These are phyloP conservation scores for Eragrostis tef DNA, from an alignment of 202 grass and related monocot genomes.

Conservation along the genomic window DNA sequence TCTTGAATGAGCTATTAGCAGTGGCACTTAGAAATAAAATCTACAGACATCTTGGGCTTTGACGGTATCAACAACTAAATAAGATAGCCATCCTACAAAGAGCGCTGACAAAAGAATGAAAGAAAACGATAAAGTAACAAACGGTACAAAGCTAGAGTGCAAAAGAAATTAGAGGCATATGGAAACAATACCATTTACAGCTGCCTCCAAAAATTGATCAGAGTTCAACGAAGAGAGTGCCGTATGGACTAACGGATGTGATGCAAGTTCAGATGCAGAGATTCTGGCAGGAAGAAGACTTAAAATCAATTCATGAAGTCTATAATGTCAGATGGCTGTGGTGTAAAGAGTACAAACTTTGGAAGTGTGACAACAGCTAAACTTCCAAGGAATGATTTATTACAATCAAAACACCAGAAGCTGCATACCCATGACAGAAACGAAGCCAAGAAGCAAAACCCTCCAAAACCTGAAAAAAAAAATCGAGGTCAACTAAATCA, in stretches of 20 bases:
- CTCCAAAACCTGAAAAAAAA: constrained; percentile 78
- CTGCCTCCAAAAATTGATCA: constrained; percentile 79
- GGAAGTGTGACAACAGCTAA: constrained; percentile 38
- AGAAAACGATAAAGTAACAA: constrained; percentile 18
- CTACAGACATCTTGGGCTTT: constrained; percentile 12
- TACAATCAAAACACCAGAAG: constrained; percentile 45
- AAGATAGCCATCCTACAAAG: constrained; percentile 29
- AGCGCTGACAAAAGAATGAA: constrained; percentile 1
- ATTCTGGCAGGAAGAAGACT: constrained; percentile 62
- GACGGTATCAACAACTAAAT: constrained; percentile 19
- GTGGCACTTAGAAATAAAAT: constrained; percentile 23
- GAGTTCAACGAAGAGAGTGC: constrained; percentile 80
- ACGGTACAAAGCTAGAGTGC: constrained; percentile 27
- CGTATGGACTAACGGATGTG: constrained; percentile 80
- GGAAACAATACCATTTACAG: constrained; percentile 86
- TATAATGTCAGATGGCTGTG: constrained; percentile 29
- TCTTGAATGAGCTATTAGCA: neutral
- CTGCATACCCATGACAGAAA: constrained; percentile 84
- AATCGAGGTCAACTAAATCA: constrained; percentile 33
- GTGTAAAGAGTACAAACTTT: constrained; percentile 27
- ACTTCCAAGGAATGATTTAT: constrained; percentile 41
- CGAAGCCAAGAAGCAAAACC: constrained; percentile 97
- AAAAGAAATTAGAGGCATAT: constrained; percentile 38
- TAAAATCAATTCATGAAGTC: constrained; percentile 34
- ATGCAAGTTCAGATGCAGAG: constrained; percentile 71